phyloP scores from a whole-genome alignment of 1,139 yeast genomes.

The Candida tetrigidarum region DNA sequence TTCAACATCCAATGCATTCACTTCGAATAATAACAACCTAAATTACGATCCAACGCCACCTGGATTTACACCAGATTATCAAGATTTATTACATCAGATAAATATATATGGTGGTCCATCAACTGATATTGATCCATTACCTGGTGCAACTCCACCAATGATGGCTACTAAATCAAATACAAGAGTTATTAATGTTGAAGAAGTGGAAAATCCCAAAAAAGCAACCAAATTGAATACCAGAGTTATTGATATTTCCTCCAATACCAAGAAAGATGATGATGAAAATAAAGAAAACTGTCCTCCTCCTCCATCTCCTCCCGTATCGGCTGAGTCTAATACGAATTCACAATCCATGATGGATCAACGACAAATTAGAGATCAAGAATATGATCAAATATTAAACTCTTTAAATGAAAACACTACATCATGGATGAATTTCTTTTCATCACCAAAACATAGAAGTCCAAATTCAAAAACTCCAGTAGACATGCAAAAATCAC shows the following conservation, averaged over 20 bases:
- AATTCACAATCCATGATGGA: neutral
- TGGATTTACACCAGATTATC: conserved; percentile 36
- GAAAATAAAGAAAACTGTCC: conserved; percentile 51
- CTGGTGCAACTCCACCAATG: conserved; percentile 52
- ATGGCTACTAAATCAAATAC: conserved; percentile 53
- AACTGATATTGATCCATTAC: conserved; percentile 57
- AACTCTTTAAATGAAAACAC: conserved; percentile 34
- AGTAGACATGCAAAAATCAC: conserved; percentile 20
- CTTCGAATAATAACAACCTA: conserved; percentile 5
- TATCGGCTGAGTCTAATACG: too few relatives aligned
- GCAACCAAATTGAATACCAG: conserved; percentile 52
- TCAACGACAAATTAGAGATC: conserved; percentile 23
- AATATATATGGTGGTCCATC: conserved; percentile 56
- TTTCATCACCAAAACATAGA: conserved; percentile 51
- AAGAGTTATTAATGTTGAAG: conserved; percentile 41
- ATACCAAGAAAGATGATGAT: conserved; percentile 7
- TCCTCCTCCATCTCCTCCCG: conserved; percentile 15
- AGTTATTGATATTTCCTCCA: conserved; percentile 36
- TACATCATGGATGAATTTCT: conserved; percentile 42
- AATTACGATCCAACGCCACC: conserved; percentile 13
- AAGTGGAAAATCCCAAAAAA: conserved; percentile 36
- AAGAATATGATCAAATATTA: conserved; percentile 44
- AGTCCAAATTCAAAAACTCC: conserved; percentile 47
- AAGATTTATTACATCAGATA: conserved; percentile 52
- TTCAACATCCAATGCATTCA: conserved; percentile 7